These are phyloP conservation scores for Suillus plorans DNA, from an alignment of 768 basidiomycete species.

Conservation along the genomic window DNA sequence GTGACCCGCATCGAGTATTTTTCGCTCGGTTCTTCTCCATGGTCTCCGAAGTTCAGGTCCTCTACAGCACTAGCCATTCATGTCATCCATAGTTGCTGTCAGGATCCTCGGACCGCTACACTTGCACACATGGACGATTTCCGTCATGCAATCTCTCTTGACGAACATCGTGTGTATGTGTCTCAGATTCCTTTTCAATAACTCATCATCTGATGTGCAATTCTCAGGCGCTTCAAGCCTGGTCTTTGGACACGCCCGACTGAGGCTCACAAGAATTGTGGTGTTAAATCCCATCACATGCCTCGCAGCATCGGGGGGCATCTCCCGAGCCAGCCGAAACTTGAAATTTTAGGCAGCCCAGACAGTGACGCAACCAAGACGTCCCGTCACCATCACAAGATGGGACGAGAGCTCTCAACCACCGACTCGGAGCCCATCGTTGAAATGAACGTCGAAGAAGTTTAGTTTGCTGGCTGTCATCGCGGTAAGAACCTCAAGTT, in stretches of 20 bases:
- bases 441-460: slow-evolving; percentile 65
- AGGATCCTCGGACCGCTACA: slow-evolving; percentile 23
- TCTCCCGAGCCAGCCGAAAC: slow-evolving; percentile 15
- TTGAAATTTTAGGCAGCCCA: background rate
- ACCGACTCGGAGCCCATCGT: slow-evolving; percentile 17
- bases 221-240: slow-evolving; percentile 30
- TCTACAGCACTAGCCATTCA: slow-evolving; percentile 1
- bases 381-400: slow-evolving; percentile 10
- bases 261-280: slow-evolving; percentile 37
- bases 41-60: slow-evolving; percentile 4
- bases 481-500: slow-evolving; percentile 45
- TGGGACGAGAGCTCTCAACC: slow-evolving; percentile 40
- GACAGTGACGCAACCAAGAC: slow-evolving; percentile 4
- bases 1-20: background rate
- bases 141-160: slow-evolving; percentile 69
- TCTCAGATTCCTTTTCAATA: background rate
- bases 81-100: slow-evolving; percentile 2
- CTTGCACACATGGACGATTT: slow-evolving; percentile 40
- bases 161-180: slow-evolving; percentile 57
- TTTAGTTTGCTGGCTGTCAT: slow-evolving; percentile 80
- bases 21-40: background rate
- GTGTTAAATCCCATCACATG: slow-evolving; percentile 53
- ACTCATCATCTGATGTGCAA: slow-evolving; percentile 39
- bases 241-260: slow-evolving; percentile 42
- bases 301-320: slow-evolving; percentile 33